Evolutionary conservation across 345 rosid species (phyloP).

Genomic region (Durio zibethinus): DNA sequence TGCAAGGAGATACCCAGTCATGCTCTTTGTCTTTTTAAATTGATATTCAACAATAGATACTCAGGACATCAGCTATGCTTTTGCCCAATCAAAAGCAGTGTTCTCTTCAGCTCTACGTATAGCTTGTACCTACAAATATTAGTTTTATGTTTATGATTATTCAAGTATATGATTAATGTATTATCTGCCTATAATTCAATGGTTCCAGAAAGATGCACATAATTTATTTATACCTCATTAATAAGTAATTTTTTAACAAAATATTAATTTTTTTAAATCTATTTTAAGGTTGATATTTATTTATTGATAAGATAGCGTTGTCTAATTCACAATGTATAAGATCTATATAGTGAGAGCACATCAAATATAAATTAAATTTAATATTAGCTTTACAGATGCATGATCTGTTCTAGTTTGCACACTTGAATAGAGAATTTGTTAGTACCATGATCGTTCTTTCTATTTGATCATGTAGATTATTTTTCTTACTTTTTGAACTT

Average conservation of each 20-base stretch:
- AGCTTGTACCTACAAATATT: not conserved
- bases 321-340: too few species aligned
- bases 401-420: not conserved
- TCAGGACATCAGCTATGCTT: too few species aligned
- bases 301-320: too few species aligned
- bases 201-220: not conserved
- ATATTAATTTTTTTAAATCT: too few species aligned
- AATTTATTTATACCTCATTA: too few species aligned
- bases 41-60: not conserved
- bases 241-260: too few species aligned
- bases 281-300: too few species aligned
- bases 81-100: not conserved
- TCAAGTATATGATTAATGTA: not conserved
- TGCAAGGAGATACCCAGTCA: not conserved
- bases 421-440: not conserved
- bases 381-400: not conserved
- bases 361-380: too few species aligned
- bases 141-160: not conserved
- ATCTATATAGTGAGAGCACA: too few species aligned
- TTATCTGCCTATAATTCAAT: not conserved
- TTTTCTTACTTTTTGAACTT: not conserved
- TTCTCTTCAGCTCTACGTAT: not conserved
- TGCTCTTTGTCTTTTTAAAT: not conserved
- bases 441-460: not conserved
- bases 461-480: not conserved